Evolutionary conservation across 768 basidiomycete species (phyloP), one percentile per base, ranked within the genome.

Genomic region (Macrolepiota albuminosa): DNA sequence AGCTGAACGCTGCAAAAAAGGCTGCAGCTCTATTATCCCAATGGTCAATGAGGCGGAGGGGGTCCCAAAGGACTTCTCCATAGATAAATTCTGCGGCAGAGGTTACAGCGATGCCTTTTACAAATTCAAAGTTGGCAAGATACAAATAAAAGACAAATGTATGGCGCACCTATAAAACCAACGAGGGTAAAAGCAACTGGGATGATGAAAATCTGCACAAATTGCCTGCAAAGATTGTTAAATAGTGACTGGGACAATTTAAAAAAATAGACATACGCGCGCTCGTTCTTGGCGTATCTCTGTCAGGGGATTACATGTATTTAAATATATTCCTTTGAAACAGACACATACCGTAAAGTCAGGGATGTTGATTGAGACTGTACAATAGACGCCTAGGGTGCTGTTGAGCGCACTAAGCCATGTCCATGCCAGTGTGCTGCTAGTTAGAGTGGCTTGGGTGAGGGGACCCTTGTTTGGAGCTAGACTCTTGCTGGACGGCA

Each of bases 11-110:
- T 6, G 85, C 85, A 68, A 95, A 95, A 78, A 95, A 95, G 9
- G 87, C 85, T 0, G 88, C 91, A 0, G 90, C 86, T 34, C 94
- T 86, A 70, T 91, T 93, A 64, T 89, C 83, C 92, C 91, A 95
- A 39, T 77, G 78, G 68, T 89, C 83, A 66, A 93, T 88, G 63
- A 94, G 82, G 56, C 74, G 74, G 3, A 89, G 78, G 0, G 91
- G 92, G 67, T 94, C 87, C 93, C 93, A 88, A 10, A 81, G 68
- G 6, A 77, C 64, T 57, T 74, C 70, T 11, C 87, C 90, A 66
- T 93, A 94, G 16, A 93, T 79, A 4, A 78, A 73, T 61, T 87
- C 78, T 8, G 88, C 90, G 0, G 91, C 88, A 10, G 84, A 85
- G 1, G 93, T 91, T 21, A 92, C 88, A 6, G 88, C 86, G 61